Evolutionary conservation across 1,139 yeast genomes (phyloP), one percentile per base, ranked within the genome.

Genomic region (Kodamaea sp.): DNA sequence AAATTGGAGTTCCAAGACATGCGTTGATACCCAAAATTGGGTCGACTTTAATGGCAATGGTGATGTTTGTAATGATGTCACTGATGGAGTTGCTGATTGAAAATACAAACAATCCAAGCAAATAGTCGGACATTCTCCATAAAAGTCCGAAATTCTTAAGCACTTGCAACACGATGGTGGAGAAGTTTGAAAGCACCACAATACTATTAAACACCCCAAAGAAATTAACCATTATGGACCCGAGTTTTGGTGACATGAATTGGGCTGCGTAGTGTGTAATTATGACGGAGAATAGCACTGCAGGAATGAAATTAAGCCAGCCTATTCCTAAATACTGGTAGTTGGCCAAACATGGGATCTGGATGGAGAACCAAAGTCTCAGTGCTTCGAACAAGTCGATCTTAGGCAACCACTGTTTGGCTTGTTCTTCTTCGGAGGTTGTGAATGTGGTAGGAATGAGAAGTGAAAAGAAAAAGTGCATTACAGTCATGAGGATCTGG

Each of bases 1-100:
- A 46, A 15, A 68, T 49, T 3, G 74, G 74, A 0, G 76, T 64
- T 0, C 75, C 74, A 28, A 70, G 48, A 42, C 73, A 67, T 1
- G 74, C 55, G 44, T 66, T 66, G 7, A 69, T 47, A 1, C 74
- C 76, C 21, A 65, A 51, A 11, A 62, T 48, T 2, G 73, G 68
- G 32, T 61, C 56, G 7, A 65, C 50, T 22, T 50, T 57, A 4
- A 60, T 47, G 5, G 74, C 58, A 5, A 70, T 46, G 13, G 72
- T 66, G 13, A 65, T 43, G 38, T 70, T 66, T 26, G 72, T 66
- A 15, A 68, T 55, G n/a, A 66, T 50, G 40, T 70, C 75, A 43
- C 66, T 68, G 23, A 67, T 51, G 4, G 71, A 65, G 37, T 67
- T 69, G 36, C 66, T 60, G 26, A 67, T 47, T 20, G 74, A 60